Percentiles rank a stretch among this genome's conserved stretches.
These are phyloP conservation scores for Escovopsis sp. DNA, from an alignment of 2,329 filamentous ascomycete genomes.

Conservation along the genomic window DNA sequence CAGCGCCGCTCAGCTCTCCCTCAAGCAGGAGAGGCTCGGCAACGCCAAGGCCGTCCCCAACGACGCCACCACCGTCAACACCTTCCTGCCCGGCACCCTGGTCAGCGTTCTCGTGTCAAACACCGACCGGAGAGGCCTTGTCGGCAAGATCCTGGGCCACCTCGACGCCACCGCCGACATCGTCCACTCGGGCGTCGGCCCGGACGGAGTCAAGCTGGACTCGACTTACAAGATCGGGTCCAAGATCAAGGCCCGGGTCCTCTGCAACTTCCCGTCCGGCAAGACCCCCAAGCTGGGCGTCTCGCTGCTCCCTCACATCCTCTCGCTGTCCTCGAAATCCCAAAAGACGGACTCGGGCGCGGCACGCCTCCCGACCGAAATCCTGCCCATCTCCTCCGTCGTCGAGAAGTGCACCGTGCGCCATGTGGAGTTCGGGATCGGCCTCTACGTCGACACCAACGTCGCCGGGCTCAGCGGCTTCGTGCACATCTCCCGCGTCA, in stretches of 20 bases:
- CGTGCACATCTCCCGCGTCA: constrained; percentile 84
- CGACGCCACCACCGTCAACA: constrained; percentile 73
- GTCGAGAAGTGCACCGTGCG: constrained; percentile 66
- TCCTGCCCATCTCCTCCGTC: constrained; percentile 57
- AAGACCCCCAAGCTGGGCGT: constrained; percentile 75
- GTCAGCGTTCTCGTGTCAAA: constrained; percentile 75
- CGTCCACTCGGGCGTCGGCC: constrained; percentile 70
- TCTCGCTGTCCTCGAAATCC: constrained; percentile 42
- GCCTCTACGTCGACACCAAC: constrained; percentile 64
- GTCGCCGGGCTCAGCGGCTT: constrained; percentile 58
- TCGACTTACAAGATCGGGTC: constrained; percentile 66
- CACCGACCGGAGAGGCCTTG: constrained; percentile 57
- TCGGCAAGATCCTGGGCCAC: constrained; percentile 83
- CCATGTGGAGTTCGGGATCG: constrained; percentile 65
- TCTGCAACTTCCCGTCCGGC: constrained; percentile 71
- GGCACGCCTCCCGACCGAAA: constrained; percentile 37
- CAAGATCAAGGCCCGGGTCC: constrained; percentile 72
- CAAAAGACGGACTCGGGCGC: constrained; percentile 15
- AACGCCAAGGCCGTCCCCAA: constrained; percentile 51
- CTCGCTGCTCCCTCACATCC: constrained; percentile 74
- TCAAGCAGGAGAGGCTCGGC: constrained; percentile 54
- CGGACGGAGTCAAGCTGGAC: constrained; percentile 53
- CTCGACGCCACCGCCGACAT: constrained; percentile 83
- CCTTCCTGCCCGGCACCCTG: constrained; percentile 82
- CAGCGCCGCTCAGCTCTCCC: constrained; percentile 72